Evolutionary conservation across 1,139 yeast genomes (phyloP), one percentile per base, ranked within the genome.

Genomic region (Diutina siamensis): DNA sequence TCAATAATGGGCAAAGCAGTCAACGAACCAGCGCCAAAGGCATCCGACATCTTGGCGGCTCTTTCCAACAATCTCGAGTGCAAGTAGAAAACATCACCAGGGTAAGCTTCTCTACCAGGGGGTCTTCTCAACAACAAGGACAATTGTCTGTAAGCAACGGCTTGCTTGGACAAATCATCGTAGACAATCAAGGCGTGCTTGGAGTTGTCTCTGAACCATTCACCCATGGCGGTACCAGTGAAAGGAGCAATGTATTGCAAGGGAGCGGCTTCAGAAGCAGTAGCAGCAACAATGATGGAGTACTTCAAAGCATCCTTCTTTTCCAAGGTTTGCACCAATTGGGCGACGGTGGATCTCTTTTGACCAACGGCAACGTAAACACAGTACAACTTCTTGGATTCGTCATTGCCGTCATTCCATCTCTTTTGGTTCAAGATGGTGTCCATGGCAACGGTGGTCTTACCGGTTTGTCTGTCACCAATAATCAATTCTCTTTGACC

Each of bases 391-490:
- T 92, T 92, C 84, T 94, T 92, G 67, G 82, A 72, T 80, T 92
- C 99, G 69, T 92, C 98, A 54, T 74, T 52, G 71, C 95, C 95
- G 62, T 76, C 71, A 82, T 94, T 92, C 95, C 97, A 87, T 77
- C 95, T 85, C 87, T 89, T 92, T 78, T 92, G 99, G 79, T 92
- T 92, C 68, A 92, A 83, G 67, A 92, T 92, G 74, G 98, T 82
- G 74, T 92, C 98, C 62, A 92, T 72, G 61, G 97, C 98, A 62
- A 92, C 96, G 57, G 97, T 97, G 65, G 98, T 92, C 81, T 92
- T 92, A 84, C 98, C 98, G 62, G 98, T 92, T 79, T 92, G 98
- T 82, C 98, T 92, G 74, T 92, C 98, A 83, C 98, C 98, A 68
- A 92, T 92, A 67, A 92, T 92, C 85, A 92, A 78, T 79, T 92